Base-by-base conservation (phyloP, 306 rosid genomes). In the Gillenia trifoliata region DNA sequence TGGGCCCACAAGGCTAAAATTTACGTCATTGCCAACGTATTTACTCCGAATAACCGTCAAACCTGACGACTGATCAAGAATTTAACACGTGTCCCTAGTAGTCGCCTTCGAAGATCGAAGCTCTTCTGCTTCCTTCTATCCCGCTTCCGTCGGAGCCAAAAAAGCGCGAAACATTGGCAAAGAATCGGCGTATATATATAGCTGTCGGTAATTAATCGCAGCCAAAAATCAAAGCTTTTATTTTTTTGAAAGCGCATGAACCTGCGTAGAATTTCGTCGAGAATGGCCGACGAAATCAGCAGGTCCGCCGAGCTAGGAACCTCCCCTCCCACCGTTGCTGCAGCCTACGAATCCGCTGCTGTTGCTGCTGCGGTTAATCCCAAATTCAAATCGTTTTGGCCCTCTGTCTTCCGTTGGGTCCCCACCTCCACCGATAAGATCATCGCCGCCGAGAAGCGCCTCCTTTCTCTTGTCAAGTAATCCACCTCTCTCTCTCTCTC, bases 391-490 rank as follows among this genome's bases (percentile, higher is more conserved):
- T 52, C 92, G n/a, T 77, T 83, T 25, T 95, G 96, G 98, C 92
- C 98, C 38, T 89, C 97, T 63, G 34, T 90, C 59, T 86, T 88
- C 55, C 98, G 98, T 54, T 95, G 99, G 99, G 73, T 95, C 40
- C 99, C 99, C 12, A 79, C 93, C 36, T 95, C 99, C 59, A 92
- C 89, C 73, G 86, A 92, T 50, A 90, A 87, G 72, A 95, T 92
- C 77, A 85, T 92, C 77, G 86, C 88, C 43, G 85, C 98, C 73
- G 99, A 95, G 80, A 92, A 95, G 74, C 97, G 96, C 33, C 98
- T 95, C 63, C 97, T 95, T 66, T 95, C 99, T 74, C 71, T 95
- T 4, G 84, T 88, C 91, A 92, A 85, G 99, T 94, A 86, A 79
- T 79, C 64, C 67, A 75, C 73, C 65, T 47, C 30, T 66, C 33